phyloP scores from a whole-genome alignment of 2,329 filamentous ascomycete species.

The Amauroascus verrucosus region DNA sequence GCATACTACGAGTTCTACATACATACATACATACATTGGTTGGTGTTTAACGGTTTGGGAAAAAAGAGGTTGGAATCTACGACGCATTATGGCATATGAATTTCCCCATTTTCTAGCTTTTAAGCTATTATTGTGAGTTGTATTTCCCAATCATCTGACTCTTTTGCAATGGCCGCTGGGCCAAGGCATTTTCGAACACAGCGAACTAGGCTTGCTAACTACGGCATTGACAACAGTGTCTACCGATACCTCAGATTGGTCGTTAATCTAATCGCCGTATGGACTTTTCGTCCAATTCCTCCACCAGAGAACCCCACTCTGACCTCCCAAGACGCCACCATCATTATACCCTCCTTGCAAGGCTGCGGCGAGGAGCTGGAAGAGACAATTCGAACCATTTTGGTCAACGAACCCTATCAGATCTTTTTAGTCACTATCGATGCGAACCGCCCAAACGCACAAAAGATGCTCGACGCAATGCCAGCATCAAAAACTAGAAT shows the following conservation, averaged over 20 bases:
- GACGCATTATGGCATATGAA: slow-evolving; percentile 16
- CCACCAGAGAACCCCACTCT: slow-evolving; percentile 72
- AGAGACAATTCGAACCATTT: slow-evolving; percentile 57
- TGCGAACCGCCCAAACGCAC: slow-evolving; percentile 60
- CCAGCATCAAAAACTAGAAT: slow-evolving; percentile 55
- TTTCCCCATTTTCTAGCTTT: slow-evolving; percentile 16
- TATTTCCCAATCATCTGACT: not conserved
- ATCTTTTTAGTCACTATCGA: slow-evolving; percentile 81
- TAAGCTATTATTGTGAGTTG: slow-evolving; percentile 17
- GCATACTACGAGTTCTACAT: not conserved
- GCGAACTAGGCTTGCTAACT: not conserved
- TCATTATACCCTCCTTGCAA: slow-evolving; percentile 87
- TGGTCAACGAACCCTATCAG: slow-evolving; percentile 49
- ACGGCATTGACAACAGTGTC: slow-evolving; percentile 46
- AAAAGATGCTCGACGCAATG: slow-evolving; percentile 48
- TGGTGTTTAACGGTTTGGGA: not conserved
- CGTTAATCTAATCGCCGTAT: slow-evolving; percentile 76
- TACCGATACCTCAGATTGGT: slow-evolving; percentile 80
- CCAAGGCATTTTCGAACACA: no score
- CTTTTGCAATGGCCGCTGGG: not conserved
- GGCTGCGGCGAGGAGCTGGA: slow-evolving; percentile 74
- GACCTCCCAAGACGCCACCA: slow-evolving; percentile 74
- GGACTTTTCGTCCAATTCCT: slow-evolving; percentile 74
- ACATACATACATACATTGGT: not conserved
- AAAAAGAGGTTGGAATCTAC: not conserved